These are phyloP conservation scores for Lichtheimia ramosa DNA, from an alignment of 371 early-diverging fungal genomes.

Conservation along the genomic window DNA sequence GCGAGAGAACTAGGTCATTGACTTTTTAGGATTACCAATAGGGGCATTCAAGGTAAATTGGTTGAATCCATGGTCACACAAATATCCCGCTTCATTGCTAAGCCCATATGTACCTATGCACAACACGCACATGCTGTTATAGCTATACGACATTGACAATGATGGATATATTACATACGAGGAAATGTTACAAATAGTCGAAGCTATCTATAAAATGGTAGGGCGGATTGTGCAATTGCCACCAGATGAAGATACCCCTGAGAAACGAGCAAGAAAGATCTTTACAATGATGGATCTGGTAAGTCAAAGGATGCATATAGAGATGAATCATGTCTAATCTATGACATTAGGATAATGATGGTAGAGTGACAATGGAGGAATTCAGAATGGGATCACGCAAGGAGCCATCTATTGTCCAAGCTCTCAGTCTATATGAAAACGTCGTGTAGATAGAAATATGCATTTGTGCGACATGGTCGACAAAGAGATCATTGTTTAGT, in stretches of 20 bases:
- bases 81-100: too few species aligned
- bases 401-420: slow-evolving; percentile 88
- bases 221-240: slow-evolving; percentile 89
- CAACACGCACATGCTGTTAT: too few species aligned
- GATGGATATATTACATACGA: slow-evolving; percentile 86
- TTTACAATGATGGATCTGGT: slow-evolving; percentile 87
- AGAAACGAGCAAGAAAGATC: slow-evolving; percentile 89
- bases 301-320: slow-evolving; percentile 7
- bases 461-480: too few species aligned
- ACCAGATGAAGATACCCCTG: slow-evolving; percentile 89
- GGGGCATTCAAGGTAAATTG: slow-evolving; percentile 46
- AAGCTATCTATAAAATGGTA: slow-evolving; percentile 94
- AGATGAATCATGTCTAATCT: not conserved
- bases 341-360: slow-evolving; percentile 67
- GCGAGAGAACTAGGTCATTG: too few species aligned
- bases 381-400: slow-evolving; percentile 88
- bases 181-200: slow-evolving; percentile 90
- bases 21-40: slow-evolving; percentile 6
- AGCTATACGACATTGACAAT: slow-evolving; percentile 87
- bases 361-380: slow-evolving; percentile 77
- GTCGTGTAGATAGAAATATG: slow-evolving; percentile 52
- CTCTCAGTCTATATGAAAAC: slow-evolving; percentile 85
- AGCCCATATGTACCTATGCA: too few species aligned
- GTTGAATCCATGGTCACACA: too few species aligned
- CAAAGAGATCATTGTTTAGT: too few species aligned